phyloP scores from a whole-genome alignment of 2,329 filamentous ascomycete genomes.

The Lasiodiplodia sp. region DNA sequence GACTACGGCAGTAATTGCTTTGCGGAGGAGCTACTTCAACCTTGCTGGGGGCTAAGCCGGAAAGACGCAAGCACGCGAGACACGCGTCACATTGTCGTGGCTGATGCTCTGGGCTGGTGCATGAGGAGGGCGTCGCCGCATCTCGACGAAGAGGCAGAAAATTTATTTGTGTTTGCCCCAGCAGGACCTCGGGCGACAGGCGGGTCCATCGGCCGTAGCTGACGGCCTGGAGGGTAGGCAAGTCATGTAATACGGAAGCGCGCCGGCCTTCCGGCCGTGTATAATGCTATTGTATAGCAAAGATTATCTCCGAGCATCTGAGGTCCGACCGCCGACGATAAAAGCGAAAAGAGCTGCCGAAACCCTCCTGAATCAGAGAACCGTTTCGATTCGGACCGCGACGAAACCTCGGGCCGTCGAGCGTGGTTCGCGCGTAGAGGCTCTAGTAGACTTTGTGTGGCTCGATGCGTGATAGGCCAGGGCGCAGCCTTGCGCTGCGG shows the following conservation, averaged over 20 bases:
- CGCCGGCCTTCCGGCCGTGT: neutral
- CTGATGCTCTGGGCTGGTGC: constrained; percentile 6
- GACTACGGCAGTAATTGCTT: constrained; percentile 1
- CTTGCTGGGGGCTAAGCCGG: constrained; percentile 11
- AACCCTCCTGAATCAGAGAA: constrained; percentile 20
- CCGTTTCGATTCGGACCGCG: constrained; percentile 17
- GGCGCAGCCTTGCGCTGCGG: neutral
- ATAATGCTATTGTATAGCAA: constrained; percentile 15
- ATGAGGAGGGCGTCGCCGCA: neutral
- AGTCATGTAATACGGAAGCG: constrained; percentile 25
- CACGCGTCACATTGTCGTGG: constrained; percentile 14
- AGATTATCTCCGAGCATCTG: constrained; percentile 8
- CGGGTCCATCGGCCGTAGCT: constrained; percentile 17
- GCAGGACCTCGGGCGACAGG: constrained; percentile 11
- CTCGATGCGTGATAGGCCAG: neutral
- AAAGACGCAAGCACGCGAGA: constrained; percentile 17
- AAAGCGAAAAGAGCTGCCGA: constrained; percentile 8
- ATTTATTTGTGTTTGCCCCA: neutral
- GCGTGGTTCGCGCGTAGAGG: neutral
- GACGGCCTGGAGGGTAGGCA: neutral
- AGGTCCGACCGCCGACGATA: constrained; percentile 1
- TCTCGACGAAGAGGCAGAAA: neutral
- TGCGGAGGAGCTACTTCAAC: constrained; percentile 19
- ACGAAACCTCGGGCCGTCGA: neutral
- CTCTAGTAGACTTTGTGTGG: neutral